A percentile compares a stretch with the other conserved stretches of the same genome.
These are phyloP conservation scores for Heterotrichella gracilis DNA, from an alignment of 352 stramenopile species.

Conservation along the genomic window DNA sequence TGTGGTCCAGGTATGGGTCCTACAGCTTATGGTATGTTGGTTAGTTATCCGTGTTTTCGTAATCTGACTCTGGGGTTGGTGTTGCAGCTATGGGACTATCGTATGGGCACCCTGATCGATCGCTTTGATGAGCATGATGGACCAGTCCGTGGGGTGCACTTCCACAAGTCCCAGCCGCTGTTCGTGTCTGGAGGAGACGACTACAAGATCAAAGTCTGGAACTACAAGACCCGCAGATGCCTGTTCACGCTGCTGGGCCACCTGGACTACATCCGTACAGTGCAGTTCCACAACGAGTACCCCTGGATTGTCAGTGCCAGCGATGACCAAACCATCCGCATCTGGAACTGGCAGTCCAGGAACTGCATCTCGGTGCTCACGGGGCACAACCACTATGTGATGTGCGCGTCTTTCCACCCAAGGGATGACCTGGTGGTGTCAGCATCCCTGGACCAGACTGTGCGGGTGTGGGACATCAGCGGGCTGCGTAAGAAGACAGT, in stretches of 20 bases:
- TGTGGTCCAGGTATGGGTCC: too few relatives aligned
- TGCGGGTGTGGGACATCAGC: slow-evolving; percentile 96
- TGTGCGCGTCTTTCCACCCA: slow-evolving; percentile 96
- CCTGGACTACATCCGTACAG: slow-evolving; percentile 96
- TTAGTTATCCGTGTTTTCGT: slow-evolving; percentile 14
- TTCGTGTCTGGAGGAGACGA: slow-evolving; percentile 95
- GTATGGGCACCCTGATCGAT: slow-evolving; percentile 90
- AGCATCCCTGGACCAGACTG: slow-evolving; percentile 85
- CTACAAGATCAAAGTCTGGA: slow-evolving; percentile 99
- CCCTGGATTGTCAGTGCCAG: slow-evolving; percentile 83
- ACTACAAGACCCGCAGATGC: slow-evolving; percentile 90
- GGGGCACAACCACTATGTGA: slow-evolving; percentile 99
- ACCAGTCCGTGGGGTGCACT: slow-evolving; percentile 88
- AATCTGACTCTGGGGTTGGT: slow-evolving; percentile 19
- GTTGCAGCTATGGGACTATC: slow-evolving; percentile 92
- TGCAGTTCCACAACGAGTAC: slow-evolving; percentile 96
- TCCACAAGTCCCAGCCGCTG: slow-evolving; percentile 76
- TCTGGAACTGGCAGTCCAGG: slow-evolving; percentile 98
- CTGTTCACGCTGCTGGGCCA: slow-evolving; percentile 93
- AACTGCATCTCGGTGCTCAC: slow-evolving; percentile 94
- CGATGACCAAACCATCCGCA: slow-evolving; percentile 92
- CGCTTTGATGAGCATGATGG: slow-evolving; percentile 96
- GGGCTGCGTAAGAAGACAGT: slow-evolving; percentile 89
- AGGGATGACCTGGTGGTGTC: slow-evolving; percentile 96
- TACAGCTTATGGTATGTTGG: slow-evolving; percentile 35